Conservation (phyloP, 1,284 basidiomycete species). For the Heimioporus punctisporus region DNA sequence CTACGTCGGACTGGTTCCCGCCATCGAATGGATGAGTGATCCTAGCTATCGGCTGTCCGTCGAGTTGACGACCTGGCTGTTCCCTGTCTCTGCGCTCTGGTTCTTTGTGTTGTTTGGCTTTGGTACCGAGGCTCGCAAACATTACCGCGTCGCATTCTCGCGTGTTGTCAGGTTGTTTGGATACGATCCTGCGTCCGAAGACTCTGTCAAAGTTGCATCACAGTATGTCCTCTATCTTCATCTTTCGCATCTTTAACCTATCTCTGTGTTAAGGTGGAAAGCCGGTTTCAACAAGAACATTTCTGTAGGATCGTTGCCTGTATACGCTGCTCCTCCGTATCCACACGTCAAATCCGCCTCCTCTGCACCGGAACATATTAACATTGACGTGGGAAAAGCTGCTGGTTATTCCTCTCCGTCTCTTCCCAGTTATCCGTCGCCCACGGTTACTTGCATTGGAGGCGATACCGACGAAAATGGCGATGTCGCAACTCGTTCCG, state of each 20-base stretch:
- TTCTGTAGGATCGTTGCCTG: constrained; percentile 22
- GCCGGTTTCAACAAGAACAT: constrained; percentile 5
- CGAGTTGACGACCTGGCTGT: constrained; percentile 38
- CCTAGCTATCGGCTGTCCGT: constrained; percentile 22
- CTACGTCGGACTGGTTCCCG: constrained; percentile 35
- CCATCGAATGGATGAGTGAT: constrained; percentile 22
- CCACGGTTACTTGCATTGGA: constrained; percentile 1
- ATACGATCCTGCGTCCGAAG: constrained; percentile 8
- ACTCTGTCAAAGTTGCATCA: neutral
- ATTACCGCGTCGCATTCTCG: constrained; percentile 25
- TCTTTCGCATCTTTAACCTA: neutral
- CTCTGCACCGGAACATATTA: neutral
- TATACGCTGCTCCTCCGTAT: constrained; percentile 15
- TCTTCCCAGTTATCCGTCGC: constrained; percentile 13
- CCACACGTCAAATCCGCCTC: constrained; percentile 1
- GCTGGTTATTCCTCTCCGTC: constrained; percentile 15
- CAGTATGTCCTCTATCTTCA: constrained; percentile 14
- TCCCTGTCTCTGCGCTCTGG: constrained; percentile 37
- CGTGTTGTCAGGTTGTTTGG: constrained; percentile 15
- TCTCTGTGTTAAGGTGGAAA: constrained; percentile 8
- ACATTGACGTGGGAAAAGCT: constrained; percentile 21
- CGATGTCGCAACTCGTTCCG: constrained; percentile 3
- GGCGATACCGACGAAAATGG: constrained; percentile 2
- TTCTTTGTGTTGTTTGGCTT: constrained; percentile 49
- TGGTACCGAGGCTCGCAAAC: constrained; percentile 38